Conservation (phyloP, 208 protist species). For the Trichomonas gallinae region DNA sequence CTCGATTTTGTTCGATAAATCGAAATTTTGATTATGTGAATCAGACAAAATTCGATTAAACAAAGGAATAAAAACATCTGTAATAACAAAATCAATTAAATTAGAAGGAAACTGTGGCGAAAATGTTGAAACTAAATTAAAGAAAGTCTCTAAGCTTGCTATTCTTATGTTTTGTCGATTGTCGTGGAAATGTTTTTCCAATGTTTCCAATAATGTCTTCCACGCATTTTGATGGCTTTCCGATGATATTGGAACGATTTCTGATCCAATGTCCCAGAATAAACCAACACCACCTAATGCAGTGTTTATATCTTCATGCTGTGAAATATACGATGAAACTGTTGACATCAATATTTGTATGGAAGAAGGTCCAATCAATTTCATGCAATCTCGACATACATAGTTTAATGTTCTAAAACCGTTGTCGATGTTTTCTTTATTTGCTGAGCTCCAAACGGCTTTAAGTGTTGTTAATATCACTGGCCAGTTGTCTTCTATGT, state of each 20-base stretch:
- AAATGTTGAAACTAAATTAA: background rate
- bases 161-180: background rate
- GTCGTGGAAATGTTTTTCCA: background rate
- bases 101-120: background rate
- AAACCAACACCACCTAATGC: background rate
- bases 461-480: background rate
- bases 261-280: background rate
- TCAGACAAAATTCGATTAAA: background rate
- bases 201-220: background rate
- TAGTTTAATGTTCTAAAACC: background rate
- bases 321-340: background rate
- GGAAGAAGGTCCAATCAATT: background rate
- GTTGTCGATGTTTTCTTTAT: background rate
- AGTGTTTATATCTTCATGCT: background rate
- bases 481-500: background rate
- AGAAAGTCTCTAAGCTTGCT: background rate
- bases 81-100: background rate
- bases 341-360: background rate
- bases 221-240: background rate
- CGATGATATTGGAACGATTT: background rate
- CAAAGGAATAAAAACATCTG: background rate
- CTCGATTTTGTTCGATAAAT: background rate
- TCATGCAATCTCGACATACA: background rate
- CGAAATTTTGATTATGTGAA: background rate
- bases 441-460: background rate